phyloP scores from a whole-genome alignment of 805 yeast species.

The Wickerhamomyces rabaulensis region DNA sequence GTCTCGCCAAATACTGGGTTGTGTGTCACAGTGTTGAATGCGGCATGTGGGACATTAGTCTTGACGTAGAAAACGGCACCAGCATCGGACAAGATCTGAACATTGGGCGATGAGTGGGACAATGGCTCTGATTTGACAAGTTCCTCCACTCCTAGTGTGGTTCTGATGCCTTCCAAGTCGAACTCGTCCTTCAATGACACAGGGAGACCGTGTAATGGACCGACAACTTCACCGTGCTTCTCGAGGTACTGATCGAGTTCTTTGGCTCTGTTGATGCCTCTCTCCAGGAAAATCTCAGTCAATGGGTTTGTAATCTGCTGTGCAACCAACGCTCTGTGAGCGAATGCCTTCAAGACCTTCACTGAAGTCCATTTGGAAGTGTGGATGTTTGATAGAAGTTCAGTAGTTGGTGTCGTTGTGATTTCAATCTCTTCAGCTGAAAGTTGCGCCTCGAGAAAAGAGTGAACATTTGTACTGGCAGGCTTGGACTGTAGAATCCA shows the following conservation, averaged over 20 bases:
- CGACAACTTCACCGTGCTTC: constrained; percentile 42
- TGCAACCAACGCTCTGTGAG: constrained; percentile 49
- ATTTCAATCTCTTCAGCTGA: constrained; percentile 29
- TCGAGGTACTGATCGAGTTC: constrained; percentile 43
- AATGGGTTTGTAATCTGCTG: constrained; percentile 39
- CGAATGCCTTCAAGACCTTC: constrained; percentile 44
- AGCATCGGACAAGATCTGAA: constrained; percentile 29
- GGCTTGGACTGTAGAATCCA: not conserved
- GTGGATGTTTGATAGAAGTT: constrained; percentile 25
- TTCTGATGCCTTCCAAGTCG: constrained; percentile 36
- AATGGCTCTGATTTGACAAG: constrained; percentile 29
- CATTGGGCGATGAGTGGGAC: constrained; percentile 32
- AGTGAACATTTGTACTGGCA: not conserved
- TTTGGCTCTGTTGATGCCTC: constrained; percentile 49
- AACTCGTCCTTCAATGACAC: constrained; percentile 45
- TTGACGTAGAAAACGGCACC: constrained; percentile 51
- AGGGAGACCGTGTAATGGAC: constrained; percentile 66
- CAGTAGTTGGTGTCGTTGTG: constrained; percentile 29
- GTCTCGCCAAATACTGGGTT: constrained; percentile 41
- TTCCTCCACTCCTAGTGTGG: constrained; percentile 41
- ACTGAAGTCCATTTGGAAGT: constrained; percentile 28
- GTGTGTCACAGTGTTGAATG: constrained; percentile 39
- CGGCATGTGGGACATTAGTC: constrained; percentile 45
- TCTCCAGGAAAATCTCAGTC: constrained; percentile 37
- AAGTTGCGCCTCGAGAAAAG: constrained; percentile 1